These are phyloP conservation scores for Rasamsonia emersonii DNA, from an alignment of 2,329 filamentous ascomycete species.

Conservation along the genomic window DNA sequence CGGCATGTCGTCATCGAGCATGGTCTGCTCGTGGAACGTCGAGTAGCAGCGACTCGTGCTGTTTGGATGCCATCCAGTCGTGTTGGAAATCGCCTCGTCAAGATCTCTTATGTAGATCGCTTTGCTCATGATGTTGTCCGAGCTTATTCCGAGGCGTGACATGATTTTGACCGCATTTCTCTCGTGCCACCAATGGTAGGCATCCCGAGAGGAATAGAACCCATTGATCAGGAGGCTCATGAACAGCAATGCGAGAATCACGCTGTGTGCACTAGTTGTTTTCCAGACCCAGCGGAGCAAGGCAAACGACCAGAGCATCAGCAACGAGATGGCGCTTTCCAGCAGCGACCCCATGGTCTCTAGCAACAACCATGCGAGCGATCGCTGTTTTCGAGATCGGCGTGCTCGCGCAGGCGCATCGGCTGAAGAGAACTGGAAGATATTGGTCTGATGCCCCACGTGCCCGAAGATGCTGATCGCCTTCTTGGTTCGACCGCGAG, in stretches of 20 bases:
- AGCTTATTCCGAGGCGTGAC: slow-evolving; percentile 67
- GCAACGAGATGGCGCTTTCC: slow-evolving; percentile 64
- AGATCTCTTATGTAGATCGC: slow-evolving; percentile 77
- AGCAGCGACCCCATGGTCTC: slow-evolving; percentile 65
- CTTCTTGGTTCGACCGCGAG: slow-evolving; percentile 40
- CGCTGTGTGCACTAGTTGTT: slow-evolving; percentile 60
- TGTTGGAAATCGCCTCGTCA: slow-evolving; percentile 50
- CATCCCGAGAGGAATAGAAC: slow-evolving; percentile 64
- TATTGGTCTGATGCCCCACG: slow-evolving; percentile 36
- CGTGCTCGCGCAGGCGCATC: slow-evolving; percentile 33
- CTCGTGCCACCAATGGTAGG: slow-evolving; percentile 76
- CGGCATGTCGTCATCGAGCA: slow-evolving; percentile 23
- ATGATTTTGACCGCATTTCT: slow-evolving; percentile 73
- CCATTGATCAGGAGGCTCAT: slow-evolving; percentile 65
- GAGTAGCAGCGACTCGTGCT: slow-evolving; percentile 33
- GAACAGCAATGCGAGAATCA: slow-evolving; percentile 62
- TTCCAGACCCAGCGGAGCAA: slow-evolving; percentile 57
- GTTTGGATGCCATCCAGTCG: slow-evolving; percentile 20
- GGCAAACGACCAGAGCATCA: slow-evolving; percentile 70
- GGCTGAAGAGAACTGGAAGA: slow-evolving; percentile 28
- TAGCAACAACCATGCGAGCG: slow-evolving; percentile 59
- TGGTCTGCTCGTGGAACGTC: slow-evolving; percentile 35
- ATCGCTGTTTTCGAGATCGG: slow-evolving; percentile 51
- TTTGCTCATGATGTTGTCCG: slow-evolving; percentile 73
- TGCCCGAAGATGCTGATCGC: slow-evolving; percentile 42